phyloP scores from a whole-genome alignment of 441 rosid species.

The Erysimum cheiri region DNA sequence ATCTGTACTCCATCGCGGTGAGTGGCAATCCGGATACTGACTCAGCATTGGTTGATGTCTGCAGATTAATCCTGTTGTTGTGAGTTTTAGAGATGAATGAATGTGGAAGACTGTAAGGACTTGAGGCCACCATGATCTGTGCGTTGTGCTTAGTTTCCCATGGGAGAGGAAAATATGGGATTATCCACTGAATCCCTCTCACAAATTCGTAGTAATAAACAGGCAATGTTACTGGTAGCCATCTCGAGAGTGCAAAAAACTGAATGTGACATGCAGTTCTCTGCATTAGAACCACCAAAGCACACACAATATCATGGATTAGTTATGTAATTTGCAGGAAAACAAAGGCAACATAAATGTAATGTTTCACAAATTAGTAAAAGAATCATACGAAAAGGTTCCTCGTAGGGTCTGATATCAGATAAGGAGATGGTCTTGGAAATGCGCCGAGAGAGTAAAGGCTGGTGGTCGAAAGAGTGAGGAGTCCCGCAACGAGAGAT shows the following conservation, averaged over 20 bases:
- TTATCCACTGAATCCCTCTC: slow-evolving; percentile 80
- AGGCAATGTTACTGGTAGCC: slow-evolving; percentile 76
- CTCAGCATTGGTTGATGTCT: slow-evolving; percentile 47
- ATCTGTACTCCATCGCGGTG: slow-evolving; percentile 69
- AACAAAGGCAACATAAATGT: not conserved
- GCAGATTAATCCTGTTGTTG: slow-evolving; percentile 37
- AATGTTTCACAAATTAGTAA: not conserved
- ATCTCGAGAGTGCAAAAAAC: slow-evolving; percentile 87
- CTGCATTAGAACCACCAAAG: slow-evolving; percentile 50
- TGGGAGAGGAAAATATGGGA: slow-evolving; percentile 90
- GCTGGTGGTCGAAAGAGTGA: slow-evolving; percentile 84
- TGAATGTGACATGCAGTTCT: slow-evolving; percentile 88
- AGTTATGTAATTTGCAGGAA: slow-evolving; percentile 9
- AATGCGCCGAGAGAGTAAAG: slow-evolving; percentile 77
- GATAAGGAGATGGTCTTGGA: slow-evolving; percentile 57
- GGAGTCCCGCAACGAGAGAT: slow-evolving; percentile 68
- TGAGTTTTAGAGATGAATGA: slow-evolving; percentile 46
- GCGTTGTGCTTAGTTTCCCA: slow-evolving; percentile 75
- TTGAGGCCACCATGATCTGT: slow-evolving; percentile 66
- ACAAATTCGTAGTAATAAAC: slow-evolving; percentile 78
- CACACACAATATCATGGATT: not conserved
- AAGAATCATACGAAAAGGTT: slow-evolving; percentile 71
- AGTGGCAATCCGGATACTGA: slow-evolving; percentile 73
- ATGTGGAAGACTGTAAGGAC: slow-evolving; percentile 51
- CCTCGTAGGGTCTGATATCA: slow-evolving; percentile 74